These are phyloP conservation scores for Phytophthora pisi DNA, from an alignment of 352 stramenopile species.

Conservation along the genomic window DNA sequence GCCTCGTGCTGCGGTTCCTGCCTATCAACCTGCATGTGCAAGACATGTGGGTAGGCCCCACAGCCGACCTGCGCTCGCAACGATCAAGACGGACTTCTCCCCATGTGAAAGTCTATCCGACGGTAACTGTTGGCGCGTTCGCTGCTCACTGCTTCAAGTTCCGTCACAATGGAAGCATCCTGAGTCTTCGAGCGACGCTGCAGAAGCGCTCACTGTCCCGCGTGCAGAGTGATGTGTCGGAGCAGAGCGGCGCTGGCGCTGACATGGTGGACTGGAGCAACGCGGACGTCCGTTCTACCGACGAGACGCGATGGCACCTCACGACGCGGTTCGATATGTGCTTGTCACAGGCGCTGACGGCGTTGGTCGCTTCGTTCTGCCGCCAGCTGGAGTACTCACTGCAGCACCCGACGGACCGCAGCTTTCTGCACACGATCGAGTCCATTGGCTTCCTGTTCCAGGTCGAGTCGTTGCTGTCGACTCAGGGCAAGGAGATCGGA, in stretches of 20 bases:
- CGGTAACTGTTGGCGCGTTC: constrained; percentile 81
- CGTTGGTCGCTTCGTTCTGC: constrained; percentile 75
- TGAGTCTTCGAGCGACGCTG: constrained; percentile 64
- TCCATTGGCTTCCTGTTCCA: constrained; percentile 84
- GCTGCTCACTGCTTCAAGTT: constrained; percentile 86
- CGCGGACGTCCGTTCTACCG: constrained; percentile 44
- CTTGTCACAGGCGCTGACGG: constrained; percentile 76
- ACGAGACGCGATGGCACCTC: constrained; percentile 82
- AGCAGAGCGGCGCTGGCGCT: constrained; percentile 29
- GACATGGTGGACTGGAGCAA: constrained; percentile 64
- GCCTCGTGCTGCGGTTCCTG: constrained; percentile 68
- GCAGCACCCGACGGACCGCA: constrained; percentile 59
- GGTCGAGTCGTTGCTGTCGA: constrained; percentile 93
- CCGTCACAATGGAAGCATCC: constrained; percentile 71
- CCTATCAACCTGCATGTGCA: constrained; percentile 87
- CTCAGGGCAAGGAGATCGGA: constrained; percentile 94
- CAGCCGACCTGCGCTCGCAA: constrained; percentile 68
- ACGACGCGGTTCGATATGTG: constrained; percentile 82
- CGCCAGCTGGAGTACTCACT: constrained; percentile 72
- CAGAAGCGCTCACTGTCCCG: constrained; percentile 64
- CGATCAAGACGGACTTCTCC: constrained; percentile 62
- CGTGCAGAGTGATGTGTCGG: constrained; percentile 49
- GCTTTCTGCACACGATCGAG: constrained; percentile 67
- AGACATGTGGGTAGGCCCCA: constrained; percentile 85
- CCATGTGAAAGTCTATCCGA: constrained; percentile 68